Percentiles rank a stretch among this genome's conserved stretches.
These are phyloP conservation scores for Fusarium nematophilum DNA, from an alignment of 2,329 filamentous ascomycete genomes.

Conservation along the genomic window DNA sequence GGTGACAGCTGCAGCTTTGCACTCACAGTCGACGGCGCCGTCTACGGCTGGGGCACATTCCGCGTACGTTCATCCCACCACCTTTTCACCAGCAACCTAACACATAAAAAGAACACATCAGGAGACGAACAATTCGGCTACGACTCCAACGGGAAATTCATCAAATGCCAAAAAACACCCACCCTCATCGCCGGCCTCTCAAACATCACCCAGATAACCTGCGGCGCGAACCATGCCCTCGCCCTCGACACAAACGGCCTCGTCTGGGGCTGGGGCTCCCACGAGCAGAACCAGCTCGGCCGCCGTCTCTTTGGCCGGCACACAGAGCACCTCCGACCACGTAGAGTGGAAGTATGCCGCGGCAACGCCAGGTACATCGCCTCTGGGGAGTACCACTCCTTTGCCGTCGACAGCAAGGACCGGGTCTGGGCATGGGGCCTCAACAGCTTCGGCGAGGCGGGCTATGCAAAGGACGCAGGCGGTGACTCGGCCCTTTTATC, in stretches of 20 bases:
- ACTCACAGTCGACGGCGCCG: slow-evolving; percentile 73
- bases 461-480: slow-evolving; percentile 50
- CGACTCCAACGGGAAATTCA: slow-evolving; percentile 47
- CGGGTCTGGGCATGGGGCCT: slow-evolving; percentile 82
- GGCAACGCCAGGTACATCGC: slow-evolving; percentile 69
- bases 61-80: slow-evolving; percentile 57
- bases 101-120: slow-evolving; percentile 40
- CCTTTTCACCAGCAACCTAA: neutral
- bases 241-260: slow-evolving; percentile 68
- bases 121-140: slow-evolving; percentile 64
- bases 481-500: slow-evolving; percentile 60
- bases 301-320: slow-evolving; percentile 63
- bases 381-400: slow-evolving; percentile 79
- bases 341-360: slow-evolving; percentile 9
- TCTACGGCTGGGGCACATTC: slow-evolving; percentile 85
- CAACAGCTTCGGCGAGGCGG: slow-evolving; percentile 82
- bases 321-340: slow-evolving; percentile 25
- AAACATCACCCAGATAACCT: slow-evolving; percentile 69
- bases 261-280: slow-evolving; percentile 23
- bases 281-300: slow-evolving; percentile 61
- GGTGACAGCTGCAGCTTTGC: slow-evolving; percentile 78
- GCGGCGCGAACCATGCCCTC: slow-evolving; percentile 74
- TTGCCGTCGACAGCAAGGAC: slow-evolving; percentile 74
- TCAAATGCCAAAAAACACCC: slow-evolving; percentile 59
- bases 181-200: slow-evolving; percentile 64